A percentile compares a stretch with the other conserved stretches of the same genome.
Evolutionary conservation across 495 filamentous ascomycete genomes (phyloP).

Genomic region (Aspergillus sclerotiicarbonarius): DNA sequence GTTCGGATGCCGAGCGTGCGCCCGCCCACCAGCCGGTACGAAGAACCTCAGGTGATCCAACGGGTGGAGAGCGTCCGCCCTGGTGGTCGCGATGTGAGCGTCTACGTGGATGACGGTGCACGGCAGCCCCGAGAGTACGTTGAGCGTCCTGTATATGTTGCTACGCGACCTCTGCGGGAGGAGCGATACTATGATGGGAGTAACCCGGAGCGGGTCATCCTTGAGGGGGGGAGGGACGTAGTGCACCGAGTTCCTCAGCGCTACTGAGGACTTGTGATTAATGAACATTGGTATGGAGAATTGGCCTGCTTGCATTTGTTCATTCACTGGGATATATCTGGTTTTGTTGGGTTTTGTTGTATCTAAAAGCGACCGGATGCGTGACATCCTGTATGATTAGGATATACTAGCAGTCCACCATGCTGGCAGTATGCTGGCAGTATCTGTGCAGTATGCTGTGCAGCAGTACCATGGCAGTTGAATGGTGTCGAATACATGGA

Average conservation of each 20-base stretch:
- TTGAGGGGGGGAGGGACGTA: slow-evolving; percentile 29
- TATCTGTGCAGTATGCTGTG: neutral
- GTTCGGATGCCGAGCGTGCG: slow-evolving; percentile 57
- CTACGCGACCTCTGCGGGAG: slow-evolving; percentile 27
- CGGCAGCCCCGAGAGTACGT: slow-evolving; percentile 40
- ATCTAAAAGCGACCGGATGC: neutral
- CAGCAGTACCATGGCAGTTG: no score
- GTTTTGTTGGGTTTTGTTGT: neutral
- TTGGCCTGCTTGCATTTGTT: neutral
- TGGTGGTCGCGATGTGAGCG: slow-evolving; percentile 37
- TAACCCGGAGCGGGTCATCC: slow-evolving; percentile 30
- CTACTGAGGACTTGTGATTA: slow-evolving; percentile 18
- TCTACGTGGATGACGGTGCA: slow-evolving; percentile 40
- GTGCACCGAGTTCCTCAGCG: slow-evolving; percentile 32
- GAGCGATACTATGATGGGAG: slow-evolving; percentile 40
- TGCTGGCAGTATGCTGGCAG: no score
- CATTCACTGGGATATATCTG: neutral
- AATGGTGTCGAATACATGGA: no score
- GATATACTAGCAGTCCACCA: neutral
- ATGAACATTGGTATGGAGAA: neutral
- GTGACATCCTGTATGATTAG: neutral
- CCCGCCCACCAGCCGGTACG: slow-evolving; percentile 55
- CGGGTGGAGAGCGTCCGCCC: slow-evolving; percentile 54
- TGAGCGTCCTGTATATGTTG: slow-evolving; percentile 41
- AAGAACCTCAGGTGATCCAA: slow-evolving; percentile 45